Conservation (phyloP, 768 basidiomycete genomes). For the Trametes cinnabarina region DNA sequence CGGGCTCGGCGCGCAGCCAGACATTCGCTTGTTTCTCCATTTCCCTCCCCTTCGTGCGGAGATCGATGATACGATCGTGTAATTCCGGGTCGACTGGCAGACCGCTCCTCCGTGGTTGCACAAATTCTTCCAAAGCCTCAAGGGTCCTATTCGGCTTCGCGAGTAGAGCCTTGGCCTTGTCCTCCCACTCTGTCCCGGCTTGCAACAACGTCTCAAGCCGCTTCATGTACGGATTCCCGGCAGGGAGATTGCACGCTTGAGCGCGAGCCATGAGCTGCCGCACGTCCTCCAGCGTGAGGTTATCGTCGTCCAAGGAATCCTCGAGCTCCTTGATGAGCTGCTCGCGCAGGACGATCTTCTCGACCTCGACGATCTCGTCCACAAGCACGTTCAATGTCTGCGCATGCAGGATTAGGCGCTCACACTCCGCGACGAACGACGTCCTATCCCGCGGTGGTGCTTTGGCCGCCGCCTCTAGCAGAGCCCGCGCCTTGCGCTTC, state of each 20-base stretch:
- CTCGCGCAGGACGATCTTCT: constrained; percentile 78
- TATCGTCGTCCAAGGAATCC: constrained; percentile 62
- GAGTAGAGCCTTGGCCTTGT: constrained; percentile 61
- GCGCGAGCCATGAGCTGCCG: constrained; percentile 71
- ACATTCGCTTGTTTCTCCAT: constrained; percentile 75
- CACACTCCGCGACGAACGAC: constrained; percentile 65
- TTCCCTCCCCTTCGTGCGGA: constrained; percentile 70
- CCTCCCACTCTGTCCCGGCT: constrained; percentile 77
- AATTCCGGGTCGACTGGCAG: constrained; percentile 71
- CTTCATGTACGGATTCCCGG: constrained; percentile 63
- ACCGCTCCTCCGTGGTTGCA: constrained; percentile 53
- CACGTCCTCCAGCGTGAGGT: constrained; percentile 74
- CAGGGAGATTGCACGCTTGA: constrained; percentile 58
- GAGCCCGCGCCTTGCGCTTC: constrained; percentile 49
- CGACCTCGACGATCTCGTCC: constrained; percentile 73
- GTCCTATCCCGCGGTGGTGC: constrained; percentile 47
- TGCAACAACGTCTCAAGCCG: constrained; percentile 61
- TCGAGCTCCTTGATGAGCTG: constrained; percentile 74
- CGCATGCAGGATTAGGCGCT: constrained; percentile 63
- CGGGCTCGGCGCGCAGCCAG: constrained; percentile 62
- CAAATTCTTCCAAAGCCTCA: constrained; percentile 72
- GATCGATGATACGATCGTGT: constrained; percentile 60
- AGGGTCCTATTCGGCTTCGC: constrained; percentile 71
- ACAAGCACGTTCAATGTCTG: constrained; percentile 81
- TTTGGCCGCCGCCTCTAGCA: constrained; percentile 50